Base-by-base conservation (phyloP, 2,329 filamentous ascomycete species). In the Dryadomyces quercivorus region DNA sequence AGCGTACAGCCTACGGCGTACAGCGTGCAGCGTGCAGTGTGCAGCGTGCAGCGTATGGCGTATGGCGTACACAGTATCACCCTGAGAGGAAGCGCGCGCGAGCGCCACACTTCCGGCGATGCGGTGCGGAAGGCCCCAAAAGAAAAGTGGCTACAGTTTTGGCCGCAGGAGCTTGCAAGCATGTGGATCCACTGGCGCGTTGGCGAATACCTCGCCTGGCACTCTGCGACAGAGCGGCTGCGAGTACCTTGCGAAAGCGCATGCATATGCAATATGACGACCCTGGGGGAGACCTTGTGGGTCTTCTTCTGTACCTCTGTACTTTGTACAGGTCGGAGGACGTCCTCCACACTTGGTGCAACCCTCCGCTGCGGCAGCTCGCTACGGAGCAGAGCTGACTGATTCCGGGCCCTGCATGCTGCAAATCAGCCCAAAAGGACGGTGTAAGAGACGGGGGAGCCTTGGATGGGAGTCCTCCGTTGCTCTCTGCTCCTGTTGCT, bases 91-190 rank as follows among this genome's bases (percentile, higher is more conserved):
- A 8, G 15, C 4, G 36, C 7, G 18, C 7, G 26, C 16, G 46
- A 18, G 46, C 46, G 46, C 26, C 46, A 36, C 46, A 49, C 31
- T 26, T 31, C 45, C 5, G 21, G 22, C 8, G 7, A 47, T 47
- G 45, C 45, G 45, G 22, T 13, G 45, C 21, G 20, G 42, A 44
- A 31, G 3, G 16, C 1, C 34, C 5, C 9, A 56, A 43, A 52
- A 52, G 21, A 43, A 52, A 50, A 40, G 45, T 52, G 57, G 58
- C 49, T 50, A 55, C 58, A 58, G 55, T 44, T 56, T 20, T 31
- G 58, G 58, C 58, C 58, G 58, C 58, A 59, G 50, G 38, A 45
- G 55, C 45, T 55, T 55, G 45, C 42, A 44, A 42, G 52, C 57
- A 56, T 46, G 55, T 43, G 46, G 43, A 36, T 38, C 26, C 26